These are phyloP conservation scores for Fusarium goolgardi DNA, from an alignment of 2,329 filamentous ascomycete species.

Conservation along the genomic window DNA sequence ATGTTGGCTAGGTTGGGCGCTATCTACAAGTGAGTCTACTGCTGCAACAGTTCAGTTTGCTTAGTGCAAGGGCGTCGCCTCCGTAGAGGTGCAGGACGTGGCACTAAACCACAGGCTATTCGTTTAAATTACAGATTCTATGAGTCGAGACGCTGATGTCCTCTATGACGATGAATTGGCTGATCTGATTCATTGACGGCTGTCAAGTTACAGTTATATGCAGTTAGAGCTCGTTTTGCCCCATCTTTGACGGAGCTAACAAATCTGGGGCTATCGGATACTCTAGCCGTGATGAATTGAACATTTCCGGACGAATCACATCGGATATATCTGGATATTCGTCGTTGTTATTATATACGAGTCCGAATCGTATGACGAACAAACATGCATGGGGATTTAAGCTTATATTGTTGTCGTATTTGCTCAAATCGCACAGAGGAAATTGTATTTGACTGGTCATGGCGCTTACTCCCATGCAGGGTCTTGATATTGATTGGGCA, in stretches of 20 bases:
- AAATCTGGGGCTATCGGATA: conserved; percentile 6
- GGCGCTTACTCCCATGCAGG: not conserved
- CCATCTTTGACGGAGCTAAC: conserved; percentile 2
- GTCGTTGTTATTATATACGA: not conserved
- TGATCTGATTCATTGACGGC: conserved; percentile 1
- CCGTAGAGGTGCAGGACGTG: conserved; percentile 17
- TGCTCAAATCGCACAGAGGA: not conserved
- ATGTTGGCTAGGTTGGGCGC: conserved; percentile 14
- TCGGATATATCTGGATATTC: not conserved
- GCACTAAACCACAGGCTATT: not conserved
- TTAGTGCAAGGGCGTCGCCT: not conserved
- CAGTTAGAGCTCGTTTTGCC: not conserved
- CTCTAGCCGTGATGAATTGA: conserved; percentile 26
- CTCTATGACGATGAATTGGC: conserved; percentile 13
- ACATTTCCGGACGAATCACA: not conserved
- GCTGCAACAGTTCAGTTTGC: too few species aligned
- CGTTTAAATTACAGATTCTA: not conserved
- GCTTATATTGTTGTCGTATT: not conserved
- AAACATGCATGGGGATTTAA: not conserved
- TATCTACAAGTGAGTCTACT: conserved; percentile 8
- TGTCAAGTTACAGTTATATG: not conserved
- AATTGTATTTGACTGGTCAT: not conserved
- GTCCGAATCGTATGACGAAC: not conserved
- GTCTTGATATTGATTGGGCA: not conserved
- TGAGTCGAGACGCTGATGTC: conserved; percentile 1